Evolutionary conservation across 768 basidiomycete genomes (phyloP), one percentile per base, ranked within the genome.

Genomic region (Pleurotus salmoneostramineus): DNA sequence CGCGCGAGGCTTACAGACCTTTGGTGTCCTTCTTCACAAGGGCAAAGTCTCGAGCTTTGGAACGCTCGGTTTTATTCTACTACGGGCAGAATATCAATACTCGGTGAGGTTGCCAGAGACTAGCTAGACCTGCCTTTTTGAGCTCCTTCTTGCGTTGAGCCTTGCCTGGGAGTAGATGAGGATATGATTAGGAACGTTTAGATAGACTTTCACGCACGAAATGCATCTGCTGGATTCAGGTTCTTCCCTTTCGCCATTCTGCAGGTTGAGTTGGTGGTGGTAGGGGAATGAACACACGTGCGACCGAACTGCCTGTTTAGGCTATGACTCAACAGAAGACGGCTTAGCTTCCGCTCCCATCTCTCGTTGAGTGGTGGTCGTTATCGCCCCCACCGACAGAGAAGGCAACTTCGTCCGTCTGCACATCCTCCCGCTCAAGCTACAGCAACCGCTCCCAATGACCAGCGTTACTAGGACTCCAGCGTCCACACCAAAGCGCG

Each of bases 161-260:
- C 74, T 98, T 98, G 56, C 95, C 95, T 97, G 64, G 27, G 35
- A 36, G 32, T 54, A 63, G 27, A 31, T 60, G 15, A 42, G 37
- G n/a, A 52, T n/a, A 8, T 8, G 54, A 17, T 8, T 15, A n/a
- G 36, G 48, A 1, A 2, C n/a, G n/a, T n/a, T 46, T 10, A 47
- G 14, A 37, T 21, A 34, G 35, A 45, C 44, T 33, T 36, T 7
- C 45, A 83, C 90, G 67, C 66, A 93, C 96, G 86, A 71, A 79
- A 89, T 0, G 96, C 88, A 68, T 99, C 96, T n/a, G 91, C 96
- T 27, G 96, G 96, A 68, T 99, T 99, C 58, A 86, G 69, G 58
- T 78, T 85, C 69, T 95, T 96, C 27, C 83, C 85, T 72, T 95
- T 96, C 10, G 83, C 87, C 93, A 95, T 94, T 56, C 63, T 52